Evolutionary conservation across 257 asterid genomes (phyloP).

Genomic region (Schizonepeta tenuifolia): DNA sequence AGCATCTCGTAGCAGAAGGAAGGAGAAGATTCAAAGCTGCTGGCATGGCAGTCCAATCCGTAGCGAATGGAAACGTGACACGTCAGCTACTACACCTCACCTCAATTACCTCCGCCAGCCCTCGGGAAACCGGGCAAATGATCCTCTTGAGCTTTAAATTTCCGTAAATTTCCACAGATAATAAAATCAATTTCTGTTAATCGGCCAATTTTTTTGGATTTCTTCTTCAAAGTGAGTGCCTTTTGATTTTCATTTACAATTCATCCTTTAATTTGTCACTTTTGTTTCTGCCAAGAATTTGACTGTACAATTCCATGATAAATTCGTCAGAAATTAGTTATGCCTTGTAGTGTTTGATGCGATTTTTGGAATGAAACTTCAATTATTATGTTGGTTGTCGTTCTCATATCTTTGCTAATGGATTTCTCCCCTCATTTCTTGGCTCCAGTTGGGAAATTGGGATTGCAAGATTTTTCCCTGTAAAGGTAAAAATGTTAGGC

Average conservation of each 20-base stretch:
- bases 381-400: conserved; percentile 5
- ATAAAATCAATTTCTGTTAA: neutral
- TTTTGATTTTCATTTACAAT: neutral
- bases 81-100: conserved; percentile 35
- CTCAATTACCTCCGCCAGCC: neutral
- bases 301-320: neutral
- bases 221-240: conserved; percentile 33
- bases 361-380: neutral
- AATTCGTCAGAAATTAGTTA: neutral
- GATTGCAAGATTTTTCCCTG: neutral
- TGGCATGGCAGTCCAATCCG: neutral
- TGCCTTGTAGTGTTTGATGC: neutral
- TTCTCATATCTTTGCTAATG: neutral
- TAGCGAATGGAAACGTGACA: conserved; percentile 26
- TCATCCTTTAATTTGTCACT: neutral
- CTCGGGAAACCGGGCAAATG: conserved; percentile 12
- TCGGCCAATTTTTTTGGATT: conserved; percentile 18
- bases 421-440: neutral
- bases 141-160: conserved; percentile 29
- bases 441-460: neutral
- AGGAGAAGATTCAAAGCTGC: neutral
- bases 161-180: conserved; percentile 1
- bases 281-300: neutral
- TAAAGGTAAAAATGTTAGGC: neutral
- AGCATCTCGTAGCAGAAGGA: too few relatives aligned